Percentiles rank a stretch among this genome's conserved stretches.
phyloP scores from a whole-genome alignment of 305 asterid genomes.

The Fraxinus ornus region DNA sequence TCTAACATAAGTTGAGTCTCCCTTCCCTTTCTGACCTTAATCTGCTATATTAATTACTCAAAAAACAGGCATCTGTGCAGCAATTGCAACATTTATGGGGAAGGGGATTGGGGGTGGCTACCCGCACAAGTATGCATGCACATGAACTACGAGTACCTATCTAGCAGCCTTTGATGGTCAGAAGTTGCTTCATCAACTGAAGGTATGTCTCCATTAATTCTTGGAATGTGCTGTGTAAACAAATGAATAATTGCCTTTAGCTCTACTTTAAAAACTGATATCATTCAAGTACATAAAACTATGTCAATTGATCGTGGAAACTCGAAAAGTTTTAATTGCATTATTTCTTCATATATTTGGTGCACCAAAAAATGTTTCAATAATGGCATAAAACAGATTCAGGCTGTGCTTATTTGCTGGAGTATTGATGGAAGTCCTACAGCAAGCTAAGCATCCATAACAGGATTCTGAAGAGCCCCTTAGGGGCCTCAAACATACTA shows the following conservation, averaged over 20 bases:
- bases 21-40: not conserved
- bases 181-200: constrained; percentile 91
- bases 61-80: not conserved
- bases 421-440: not conserved
- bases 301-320: not conserved
- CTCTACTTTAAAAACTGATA: not conserved
- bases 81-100: not conserved
- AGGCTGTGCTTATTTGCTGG: not conserved
- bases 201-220: constrained; percentile 93
- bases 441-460: not conserved
- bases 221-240: constrained; percentile 81
- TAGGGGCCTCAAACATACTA: not conserved
- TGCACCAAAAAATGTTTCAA: not conserved
- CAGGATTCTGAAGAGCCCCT: not conserved
- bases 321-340: constrained; percentile 14
- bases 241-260: constrained; percentile 15
- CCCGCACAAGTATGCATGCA: not conserved
- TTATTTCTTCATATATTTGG: not conserved
- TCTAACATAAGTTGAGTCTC: not conserved
- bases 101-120: not conserved
- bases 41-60: not conserved
- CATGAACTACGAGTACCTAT: constrained; percentile 59
- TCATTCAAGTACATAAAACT: constrained; percentile 7
- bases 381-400: not conserved
- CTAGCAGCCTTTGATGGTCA: constrained; percentile 92